These are phyloP conservation scores for Rhododendron simsii DNA, from an alignment of 148 eudicot genomes.

Conservation along the genomic window DNA sequence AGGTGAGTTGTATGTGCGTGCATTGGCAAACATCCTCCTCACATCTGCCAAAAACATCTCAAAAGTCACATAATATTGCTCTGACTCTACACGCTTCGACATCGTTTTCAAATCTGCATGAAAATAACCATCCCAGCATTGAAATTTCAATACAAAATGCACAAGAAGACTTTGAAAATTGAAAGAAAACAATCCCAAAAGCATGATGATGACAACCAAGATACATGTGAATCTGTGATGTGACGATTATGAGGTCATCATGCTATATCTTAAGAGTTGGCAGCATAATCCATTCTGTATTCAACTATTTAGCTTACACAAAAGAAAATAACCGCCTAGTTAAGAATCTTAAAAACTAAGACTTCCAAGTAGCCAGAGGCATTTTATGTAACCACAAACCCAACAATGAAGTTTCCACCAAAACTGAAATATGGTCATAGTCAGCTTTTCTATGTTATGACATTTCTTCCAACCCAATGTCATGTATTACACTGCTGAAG, in stretches of 20 bases:
- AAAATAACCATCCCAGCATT: background rate
- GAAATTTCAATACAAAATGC: background rate
- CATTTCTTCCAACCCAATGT: background rate
- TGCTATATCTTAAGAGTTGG: background rate
- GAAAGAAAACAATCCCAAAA: background rate
- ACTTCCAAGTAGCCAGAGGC: background rate
- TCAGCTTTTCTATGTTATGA: background rate
- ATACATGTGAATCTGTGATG: background rate
- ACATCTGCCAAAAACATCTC: conserved; percentile 94
- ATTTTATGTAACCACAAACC: background rate
- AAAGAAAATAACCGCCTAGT: background rate
- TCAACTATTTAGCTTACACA: background rate
- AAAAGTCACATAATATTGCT: conserved; percentile 74
- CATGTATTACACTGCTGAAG: background rate
- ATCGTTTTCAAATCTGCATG: conserved; percentile 77
- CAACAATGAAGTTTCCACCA: background rate
- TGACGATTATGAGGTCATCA: background rate
- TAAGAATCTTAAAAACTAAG: background rate
- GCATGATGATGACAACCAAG: background rate
- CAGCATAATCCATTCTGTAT: background rate
- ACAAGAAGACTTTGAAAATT: background rate
- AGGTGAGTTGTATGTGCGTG: conserved; percentile 88
- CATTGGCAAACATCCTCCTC: conserved; percentile 85
- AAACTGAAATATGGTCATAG: background rate
- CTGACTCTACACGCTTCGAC: conserved; percentile 92